These are phyloP conservation scores for Verticillium nonalfalfae DNA, from an alignment of 2,329 filamentous ascomycete genomes.

Conservation along the genomic window DNA sequence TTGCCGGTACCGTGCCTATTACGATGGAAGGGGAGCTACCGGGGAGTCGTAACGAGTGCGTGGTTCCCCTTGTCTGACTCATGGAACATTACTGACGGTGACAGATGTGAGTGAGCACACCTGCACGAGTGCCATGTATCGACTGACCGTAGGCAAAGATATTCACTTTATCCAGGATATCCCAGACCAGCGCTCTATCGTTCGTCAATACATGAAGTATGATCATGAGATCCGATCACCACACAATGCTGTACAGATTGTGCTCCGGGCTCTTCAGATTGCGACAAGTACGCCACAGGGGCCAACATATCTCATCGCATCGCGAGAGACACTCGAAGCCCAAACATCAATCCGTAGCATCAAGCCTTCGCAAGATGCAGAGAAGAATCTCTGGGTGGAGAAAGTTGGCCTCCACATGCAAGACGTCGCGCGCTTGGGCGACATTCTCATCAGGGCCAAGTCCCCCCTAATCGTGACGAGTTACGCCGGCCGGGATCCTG, in stretches of 20 bases:
- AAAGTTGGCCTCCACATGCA: slow-evolving; percentile 3
- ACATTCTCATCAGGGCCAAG: slow-evolving; percentile 1
- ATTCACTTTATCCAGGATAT: slow-evolving; percentile 38
- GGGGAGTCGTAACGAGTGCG: slow-evolving; percentile 27
- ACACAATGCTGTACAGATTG: slow-evolving; percentile 18
- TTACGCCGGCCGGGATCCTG: slow-evolving; percentile 7
- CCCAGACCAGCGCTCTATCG: slow-evolving; percentile 31
- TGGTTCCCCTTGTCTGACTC: not conserved
- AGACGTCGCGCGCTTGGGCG: slow-evolving; percentile 4
- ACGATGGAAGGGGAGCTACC: slow-evolving; percentile 35
- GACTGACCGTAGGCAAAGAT: slow-evolving; percentile 11
- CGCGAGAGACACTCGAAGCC: slow-evolving; percentile 17
- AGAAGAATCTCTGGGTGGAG: slow-evolving; percentile 6
- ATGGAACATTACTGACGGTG: not conserved
- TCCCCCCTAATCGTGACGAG: slow-evolving; percentile 12
- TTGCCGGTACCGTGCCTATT: slow-evolving; percentile 35
- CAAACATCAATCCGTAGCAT: slow-evolving; percentile 5
- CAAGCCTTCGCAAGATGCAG: slow-evolving; percentile 6
- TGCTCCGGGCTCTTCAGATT: slow-evolving; percentile 19
- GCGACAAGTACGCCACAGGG: slow-evolving; percentile 18
- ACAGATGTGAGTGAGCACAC: not conserved
- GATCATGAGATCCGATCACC: slow-evolving; percentile 19
- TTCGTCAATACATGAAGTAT: slow-evolving; percentile 22
- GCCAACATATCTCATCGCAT: slow-evolving; percentile 17
- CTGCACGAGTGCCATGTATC: not conserved